These are phyloP conservation scores for Phalaenopsis equestris DNA, from an alignment of 106 monocot genomes.

Conservation along the genomic window DNA sequence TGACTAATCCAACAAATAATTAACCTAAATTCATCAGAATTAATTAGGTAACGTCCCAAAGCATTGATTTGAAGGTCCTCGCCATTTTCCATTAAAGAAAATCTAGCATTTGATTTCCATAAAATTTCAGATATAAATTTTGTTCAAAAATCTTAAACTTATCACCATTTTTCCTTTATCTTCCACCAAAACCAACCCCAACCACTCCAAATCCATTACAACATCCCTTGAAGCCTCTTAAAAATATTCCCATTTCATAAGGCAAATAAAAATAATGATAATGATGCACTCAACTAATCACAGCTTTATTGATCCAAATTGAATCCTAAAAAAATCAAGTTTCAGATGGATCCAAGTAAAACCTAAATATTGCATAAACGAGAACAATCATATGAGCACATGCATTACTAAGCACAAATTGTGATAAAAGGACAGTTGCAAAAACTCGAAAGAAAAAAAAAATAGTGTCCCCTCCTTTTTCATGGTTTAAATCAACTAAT, in stretches of 20 bases:
- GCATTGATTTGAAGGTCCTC: no score
- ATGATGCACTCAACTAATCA: background rate
- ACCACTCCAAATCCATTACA: no score
- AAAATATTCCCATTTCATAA: background rate
- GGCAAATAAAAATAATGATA: background rate
- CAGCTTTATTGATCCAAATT: background rate
- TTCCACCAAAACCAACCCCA: no score
- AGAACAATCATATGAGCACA: background rate
- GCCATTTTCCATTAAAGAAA: no score
- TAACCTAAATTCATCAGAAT: no score
- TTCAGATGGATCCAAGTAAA: background rate
- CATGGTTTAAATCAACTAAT: background rate
- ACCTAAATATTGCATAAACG: background rate
- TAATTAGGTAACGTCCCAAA: no score
- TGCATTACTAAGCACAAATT: background rate
- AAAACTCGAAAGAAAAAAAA: background rate
- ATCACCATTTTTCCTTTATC: no score
- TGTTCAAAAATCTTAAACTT: no score
- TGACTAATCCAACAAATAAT: no score
- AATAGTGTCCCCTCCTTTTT: background rate
- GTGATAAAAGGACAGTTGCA: background rate
- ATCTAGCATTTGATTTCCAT: no score
- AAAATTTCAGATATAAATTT: no score
- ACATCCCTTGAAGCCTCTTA: no score
- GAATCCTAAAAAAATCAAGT: background rate